Base-by-base conservation (phyloP, 2,329 filamentous ascomycete genomes). In the Chaetomiaceae sp. region DNA sequence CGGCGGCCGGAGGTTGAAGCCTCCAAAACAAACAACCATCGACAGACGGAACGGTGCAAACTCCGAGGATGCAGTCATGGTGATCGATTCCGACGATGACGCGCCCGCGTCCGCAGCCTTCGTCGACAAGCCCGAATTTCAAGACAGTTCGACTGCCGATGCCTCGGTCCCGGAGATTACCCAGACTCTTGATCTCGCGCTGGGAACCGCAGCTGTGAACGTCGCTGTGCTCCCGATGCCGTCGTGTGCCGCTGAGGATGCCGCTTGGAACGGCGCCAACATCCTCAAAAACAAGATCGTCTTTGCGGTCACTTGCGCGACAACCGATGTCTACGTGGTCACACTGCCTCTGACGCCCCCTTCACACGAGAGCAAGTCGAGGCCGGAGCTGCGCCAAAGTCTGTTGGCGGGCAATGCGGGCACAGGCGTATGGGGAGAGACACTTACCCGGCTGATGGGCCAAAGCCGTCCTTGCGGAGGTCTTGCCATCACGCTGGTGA, bases 1-100 rank as follows among this genome's bases (percentile, higher is more conserved):
- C 37, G 83, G 83, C 41, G 82, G 82, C 10, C 75, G 75, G 46
- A 73, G 74, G n/a, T 79, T 86, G 61, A 85, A 82, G 63, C 56
- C 71, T 1, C 58, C 67, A 1, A 67, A 71, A 33, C 71, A 74
- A 64, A 14, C 56, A 60, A 1, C 55, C 63, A 44, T 69, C 69
- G 53, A 69, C 53, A 80, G 79, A 58, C 71, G 73, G 42, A 84
- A 84, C 58, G 81, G 81, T 11, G 60, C 69, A 0, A 63, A 66
- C 3, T 54, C 65, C 5, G 74, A 76, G 16, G 79, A 82, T 62
- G 71, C 75, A 4, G 73, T 85, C 25, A 84, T 85, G 76, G 73
- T 84, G 14, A 75, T 85, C 49, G 82, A 85, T 61, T 84, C 80
- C 1, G 82, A 85, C 59, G 80, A 83, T 7, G 81, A 84, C 27